Evolutionary conservation across 495 filamentous ascomycete species (phyloP).

Genomic region (Gamarada debralockiae): DNA sequence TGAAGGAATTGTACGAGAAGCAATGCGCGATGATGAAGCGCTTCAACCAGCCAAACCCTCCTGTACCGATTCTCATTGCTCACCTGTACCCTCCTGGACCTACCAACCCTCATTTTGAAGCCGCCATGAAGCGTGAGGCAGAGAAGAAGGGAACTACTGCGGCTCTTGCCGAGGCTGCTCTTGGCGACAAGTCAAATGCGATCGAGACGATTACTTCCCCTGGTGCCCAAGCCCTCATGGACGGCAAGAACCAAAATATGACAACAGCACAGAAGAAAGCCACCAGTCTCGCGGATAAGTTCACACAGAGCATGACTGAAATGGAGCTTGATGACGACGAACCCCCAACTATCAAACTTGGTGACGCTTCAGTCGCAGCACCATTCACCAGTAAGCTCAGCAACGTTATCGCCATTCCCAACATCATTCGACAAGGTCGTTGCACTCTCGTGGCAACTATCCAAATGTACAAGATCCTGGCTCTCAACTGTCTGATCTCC

Average conservation of each 20-base stretch:
- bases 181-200: constrained; percentile 41
- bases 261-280: constrained; percentile 65
- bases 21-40: constrained; percentile 84
- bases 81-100: constrained; percentile 93
- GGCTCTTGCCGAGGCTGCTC: constrained; percentile 32
- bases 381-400: constrained; percentile 97
- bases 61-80: constrained; percentile 84
- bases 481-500: constrained; percentile 96
- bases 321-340: constrained; percentile 83
- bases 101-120: constrained; percentile 90
- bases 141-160: constrained; percentile 60
- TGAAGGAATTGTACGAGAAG: constrained; percentile 99
- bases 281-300: constrained; percentile 77
- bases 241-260: constrained; percentile 51
- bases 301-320: constrained; percentile 87
- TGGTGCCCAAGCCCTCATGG: constrained; percentile 64
- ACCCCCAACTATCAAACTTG: constrained; percentile 93
- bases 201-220: constrained; percentile 68
- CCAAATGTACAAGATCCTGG: constrained; percentile 99
- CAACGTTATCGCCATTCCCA: constrained; percentile 95
- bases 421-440: constrained; percentile 95
- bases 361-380: constrained; percentile 94
- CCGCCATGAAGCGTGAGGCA: constrained; percentile 81
- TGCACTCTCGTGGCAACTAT: constrained; percentile 98
- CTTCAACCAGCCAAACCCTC: constrained; percentile 88